Evolutionary conservation across 2,329 filamentous ascomycete genomes (phyloP), one percentile per base, ranked within the genome.

Genomic region (Clonostachys byssicola): DNA sequence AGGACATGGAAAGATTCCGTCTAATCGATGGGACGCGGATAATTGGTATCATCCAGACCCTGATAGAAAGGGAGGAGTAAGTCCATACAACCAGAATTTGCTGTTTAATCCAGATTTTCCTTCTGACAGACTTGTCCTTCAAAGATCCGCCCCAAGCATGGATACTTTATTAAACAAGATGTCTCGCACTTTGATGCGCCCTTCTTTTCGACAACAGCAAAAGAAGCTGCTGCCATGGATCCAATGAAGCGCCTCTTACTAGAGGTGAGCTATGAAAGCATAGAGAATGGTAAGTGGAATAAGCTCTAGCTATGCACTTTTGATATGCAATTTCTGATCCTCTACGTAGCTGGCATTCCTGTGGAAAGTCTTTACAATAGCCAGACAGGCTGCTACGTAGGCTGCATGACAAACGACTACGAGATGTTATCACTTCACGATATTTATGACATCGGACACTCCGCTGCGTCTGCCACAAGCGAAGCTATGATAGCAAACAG

Each of bases 251-350:
- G 77, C 2, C 61, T 77, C 16, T 63, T 78, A 7, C 63, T 80
- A 2, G 76, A 81, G 55, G 77, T 73, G 49, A 72, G 73, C 1
- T 80, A 75, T 49, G 77, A 81, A 55, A 74, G 75, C 0, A 61
- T 80, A 9, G 77, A 80, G 52, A 76, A 72, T 47, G 55, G 54
- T 1, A 54, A 51, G 4, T 47, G 64, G 18, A 20, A 30, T 9
- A 30, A 30, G 1, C 2, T 41, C 1, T 12, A 34, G 1, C 45
- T 45, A 0, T 50, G 44, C 3, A 9, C 50, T 40, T 42, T 47
- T 34, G 13, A 9, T 30, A 9, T 8, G 23, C 6, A 13, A 42
- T 20, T 30, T 30, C 23, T 30, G 23, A 12, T 14, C 23, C 8
- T 12, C 12, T 34, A 8, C 10, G 18, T 40, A 39, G 75, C 75